Conservation (phyloP, 2,329 filamentous ascomycete genomes). For the Westerdykella ornata region DNA sequence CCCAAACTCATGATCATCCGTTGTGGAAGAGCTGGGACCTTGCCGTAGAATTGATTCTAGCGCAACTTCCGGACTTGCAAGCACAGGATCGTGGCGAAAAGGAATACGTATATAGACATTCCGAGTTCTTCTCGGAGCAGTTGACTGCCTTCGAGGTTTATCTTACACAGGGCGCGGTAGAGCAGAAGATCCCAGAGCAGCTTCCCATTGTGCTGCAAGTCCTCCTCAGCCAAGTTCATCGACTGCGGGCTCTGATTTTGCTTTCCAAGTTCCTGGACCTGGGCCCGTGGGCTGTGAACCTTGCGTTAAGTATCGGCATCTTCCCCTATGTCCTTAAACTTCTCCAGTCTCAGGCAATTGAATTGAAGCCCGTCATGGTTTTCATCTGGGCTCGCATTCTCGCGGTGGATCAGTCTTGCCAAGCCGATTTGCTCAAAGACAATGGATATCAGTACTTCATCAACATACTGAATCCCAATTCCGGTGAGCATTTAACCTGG, state of each 20-base stretch:
- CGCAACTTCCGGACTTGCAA: constrained; percentile 75
- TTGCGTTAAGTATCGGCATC: constrained; percentile 94
- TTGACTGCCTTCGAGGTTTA: constrained; percentile 97
- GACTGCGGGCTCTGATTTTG: constrained; percentile 82
- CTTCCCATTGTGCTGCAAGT: constrained; percentile 94
- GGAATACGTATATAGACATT: constrained; percentile 87
- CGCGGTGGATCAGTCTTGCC: constrained; percentile 89
- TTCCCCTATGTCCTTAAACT: constrained; percentile 98
- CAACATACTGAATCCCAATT: constrained; percentile 77
- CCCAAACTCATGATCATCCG: constrained; percentile 89
- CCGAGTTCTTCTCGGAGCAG: constrained; percentile 93
- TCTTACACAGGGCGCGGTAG: constrained; percentile 72
- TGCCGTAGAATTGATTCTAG: constrained; percentile 88
- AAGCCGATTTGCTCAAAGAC: constrained; percentile 90
- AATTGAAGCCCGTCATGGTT: constrained; percentile 97
- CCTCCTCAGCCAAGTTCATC: constrained; percentile 87
- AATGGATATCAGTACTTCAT: constrained; percentile 97
- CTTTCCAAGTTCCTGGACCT: constrained; percentile 90
- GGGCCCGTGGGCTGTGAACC: constrained; percentile 96
- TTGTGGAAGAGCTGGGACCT: constrained; percentile 98
- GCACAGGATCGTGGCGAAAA: constrained; percentile 69
- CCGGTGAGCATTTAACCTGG: constrained; percentile 38
- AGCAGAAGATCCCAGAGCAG: constrained; percentile 85
- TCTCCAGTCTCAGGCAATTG: constrained; percentile 85
- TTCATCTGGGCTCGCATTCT: constrained; percentile 98